A percentile compares a stretch with the other conserved stretches of the same genome.
Conservation (phyloP, 371 early-diverging fungal species). For the Mortierella sp. region DNA sequence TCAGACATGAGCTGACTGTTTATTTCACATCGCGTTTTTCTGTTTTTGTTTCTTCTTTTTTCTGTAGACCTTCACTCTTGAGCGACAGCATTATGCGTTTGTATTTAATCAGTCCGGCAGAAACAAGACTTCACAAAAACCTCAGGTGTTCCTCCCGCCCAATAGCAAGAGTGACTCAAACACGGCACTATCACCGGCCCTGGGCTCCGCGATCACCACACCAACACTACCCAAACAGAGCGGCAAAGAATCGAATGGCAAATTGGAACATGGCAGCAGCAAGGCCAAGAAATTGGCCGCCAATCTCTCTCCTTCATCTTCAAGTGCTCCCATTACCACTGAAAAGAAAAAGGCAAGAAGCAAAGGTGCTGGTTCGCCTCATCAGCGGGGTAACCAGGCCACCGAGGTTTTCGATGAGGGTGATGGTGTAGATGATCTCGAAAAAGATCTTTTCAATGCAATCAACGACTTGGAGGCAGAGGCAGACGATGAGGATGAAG, state of each 20-base stretch:
- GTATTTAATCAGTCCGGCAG: slow-evolving; percentile 34
- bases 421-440: too few relatives aligned
- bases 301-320: not conserved
- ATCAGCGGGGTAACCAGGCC: too few relatives aligned
- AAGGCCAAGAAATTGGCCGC: not conserved
- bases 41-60: too few relatives aligned
- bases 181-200: slow-evolving; percentile 11
- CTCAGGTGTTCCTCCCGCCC: slow-evolving; percentile 32
- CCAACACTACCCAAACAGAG: slow-evolving; percentile 9
- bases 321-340: not conserved
- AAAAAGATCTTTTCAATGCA: not conserved
- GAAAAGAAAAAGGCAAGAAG: too few relatives aligned
- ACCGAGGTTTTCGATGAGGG: too few relatives aligned
- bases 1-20: too few relatives aligned
- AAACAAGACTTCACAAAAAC: slow-evolving; percentile 27
- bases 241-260: slow-evolving; percentile 7
- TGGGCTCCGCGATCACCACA: slow-evolving; percentile 11
- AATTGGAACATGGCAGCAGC: slow-evolving; percentile 3
- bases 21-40: too few relatives aligned
- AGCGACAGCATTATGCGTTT: slow-evolving; percentile 41
- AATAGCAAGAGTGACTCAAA: slow-evolving; percentile 33
- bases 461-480: not conserved
- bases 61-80: slow-evolving; percentile 44
- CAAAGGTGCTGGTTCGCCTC: too few relatives aligned
- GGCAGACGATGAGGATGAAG: not conserved